Evolutionary conservation across 768 basidiomycete species (phyloP).

Genomic region (Mycena latifolia): DNA sequence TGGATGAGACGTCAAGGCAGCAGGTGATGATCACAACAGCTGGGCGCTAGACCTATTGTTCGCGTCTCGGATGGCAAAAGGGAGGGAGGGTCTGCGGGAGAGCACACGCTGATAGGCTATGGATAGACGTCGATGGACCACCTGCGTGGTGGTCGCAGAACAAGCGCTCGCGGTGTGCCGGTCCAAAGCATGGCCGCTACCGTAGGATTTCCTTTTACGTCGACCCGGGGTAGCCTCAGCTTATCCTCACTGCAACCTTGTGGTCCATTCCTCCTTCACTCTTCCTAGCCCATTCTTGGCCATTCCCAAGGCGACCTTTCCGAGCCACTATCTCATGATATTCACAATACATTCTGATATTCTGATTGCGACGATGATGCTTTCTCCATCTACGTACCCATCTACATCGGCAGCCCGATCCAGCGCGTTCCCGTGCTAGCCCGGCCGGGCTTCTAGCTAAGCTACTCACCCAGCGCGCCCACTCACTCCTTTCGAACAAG

Average conservation of each 20-base stretch:
- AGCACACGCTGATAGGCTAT: background rate
- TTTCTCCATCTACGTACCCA: background rate
- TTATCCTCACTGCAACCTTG: too few relatives aligned
- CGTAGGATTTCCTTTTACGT: too few relatives aligned
- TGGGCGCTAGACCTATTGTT: constrained; percentile 25
- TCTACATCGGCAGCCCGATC: background rate
- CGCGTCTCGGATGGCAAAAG: background rate
- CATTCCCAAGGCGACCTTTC: background rate
- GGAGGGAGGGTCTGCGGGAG: too few relatives aligned
- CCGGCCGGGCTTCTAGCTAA: constrained; percentile 4
- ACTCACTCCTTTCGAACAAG: background rate
- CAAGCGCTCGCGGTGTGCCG: constrained; percentile 10
- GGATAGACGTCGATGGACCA: background rate
- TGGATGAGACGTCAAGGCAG: constrained; percentile 37
- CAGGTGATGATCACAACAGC: constrained; percentile 14
- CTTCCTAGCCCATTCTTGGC: background rate
- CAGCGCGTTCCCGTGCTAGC: background rate
- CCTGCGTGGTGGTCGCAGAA: background rate
- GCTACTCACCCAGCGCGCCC: constrained; percentile 5
- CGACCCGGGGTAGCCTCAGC: too few relatives aligned
- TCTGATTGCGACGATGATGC: constrained; percentile 10
- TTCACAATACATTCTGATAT: background rate
- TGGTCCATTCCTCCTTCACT: background rate
- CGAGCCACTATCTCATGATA: constrained; percentile 3
- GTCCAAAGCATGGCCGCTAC: too few relatives aligned